These are phyloP conservation scores for Neurospora sp. DNA, from an alignment of 495 filamentous ascomycete species.

Conservation along the genomic window DNA sequence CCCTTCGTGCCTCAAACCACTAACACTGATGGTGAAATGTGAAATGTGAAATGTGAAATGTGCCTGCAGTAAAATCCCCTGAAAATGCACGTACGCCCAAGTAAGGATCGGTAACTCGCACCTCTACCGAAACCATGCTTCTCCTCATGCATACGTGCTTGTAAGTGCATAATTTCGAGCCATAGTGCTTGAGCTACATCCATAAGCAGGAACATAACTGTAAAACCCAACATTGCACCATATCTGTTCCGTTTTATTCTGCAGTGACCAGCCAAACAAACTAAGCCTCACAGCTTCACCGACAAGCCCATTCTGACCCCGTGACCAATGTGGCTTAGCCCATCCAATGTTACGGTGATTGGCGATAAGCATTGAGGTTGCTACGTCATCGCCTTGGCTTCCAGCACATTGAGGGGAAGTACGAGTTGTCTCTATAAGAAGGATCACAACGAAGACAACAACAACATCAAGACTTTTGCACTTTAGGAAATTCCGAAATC, in stretches of 20 bases:
- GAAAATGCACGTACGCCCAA: background rate
- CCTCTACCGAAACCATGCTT: too few species aligned
- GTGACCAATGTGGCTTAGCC: background rate
- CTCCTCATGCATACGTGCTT: too few species aligned
- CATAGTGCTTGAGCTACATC: too few species aligned
- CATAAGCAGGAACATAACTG: too few species aligned
- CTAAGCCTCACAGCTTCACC: background rate
- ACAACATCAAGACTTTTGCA: background rate
- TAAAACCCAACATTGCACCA: too few species aligned
- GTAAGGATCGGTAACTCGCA: too few species aligned
- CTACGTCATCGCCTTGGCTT: background rate
- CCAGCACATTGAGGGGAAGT: background rate
- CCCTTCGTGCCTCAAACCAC: too few species aligned
- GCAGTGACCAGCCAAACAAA: background rate
- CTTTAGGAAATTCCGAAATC: background rate
- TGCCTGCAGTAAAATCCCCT: background rate
- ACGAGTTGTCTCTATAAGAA: background rate
- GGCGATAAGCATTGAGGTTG: background rate
- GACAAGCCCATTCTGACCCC: background rate
- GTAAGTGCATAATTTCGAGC: too few species aligned
- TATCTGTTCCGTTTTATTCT: background rate
- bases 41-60: background rate
- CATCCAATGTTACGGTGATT: background rate
- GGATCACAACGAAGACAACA: background rate
- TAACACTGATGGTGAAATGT: background rate